Base-by-base conservation (phyloP, 1,284 basidiomycete genomes). In the Melampsora americana region DNA sequence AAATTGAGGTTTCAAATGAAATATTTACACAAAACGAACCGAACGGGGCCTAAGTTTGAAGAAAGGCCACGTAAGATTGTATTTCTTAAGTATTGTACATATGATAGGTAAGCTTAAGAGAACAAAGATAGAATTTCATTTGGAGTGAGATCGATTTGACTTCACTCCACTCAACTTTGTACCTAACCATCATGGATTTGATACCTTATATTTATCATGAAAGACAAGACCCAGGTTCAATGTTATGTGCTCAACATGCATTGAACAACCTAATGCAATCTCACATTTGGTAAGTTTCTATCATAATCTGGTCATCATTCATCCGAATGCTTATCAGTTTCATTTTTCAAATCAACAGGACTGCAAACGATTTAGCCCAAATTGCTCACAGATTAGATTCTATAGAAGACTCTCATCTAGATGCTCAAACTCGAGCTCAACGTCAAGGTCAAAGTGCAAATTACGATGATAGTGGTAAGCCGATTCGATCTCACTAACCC, bases 171-270 rank as follows among this genome's bases (percentile, higher is more conserved):
- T n/a, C n/a, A n/a, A n/a, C n/a, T n/a, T n/a, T n/a, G n/a, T n/a
- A n/a, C n/a, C n/a, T n/a, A n/a, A n/a, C 35, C 1, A 42, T 42
- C 11, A 74, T 74, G 72, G 72, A 74, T 67, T 44, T 26, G 16
- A 20, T 65, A 23, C 26, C 77, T 81, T 82, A 79, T 78, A 83
- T 84, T 78, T 84, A 82, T 69, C 83, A 81, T 70, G 82, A 84
- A 78, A 79, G 79, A 75, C 84, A 84, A 80, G 87, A 91, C 81
- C 79, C 83, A 75, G 90, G 90, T 26, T 91, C 90, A 1, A 90
- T 90, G 87, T 86, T 92, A 60, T 92, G 91, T 81, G 91, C 90
- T n/a, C 91, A 92, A 80, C 90, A 92, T 83, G 90, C 91, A 16
- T 84, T 92, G 44, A 92, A 92, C 81, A 87, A 87, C 18, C 84